Base-by-base conservation (phyloP, 345 rosid genomes). In the Linum trigynum region DNA sequence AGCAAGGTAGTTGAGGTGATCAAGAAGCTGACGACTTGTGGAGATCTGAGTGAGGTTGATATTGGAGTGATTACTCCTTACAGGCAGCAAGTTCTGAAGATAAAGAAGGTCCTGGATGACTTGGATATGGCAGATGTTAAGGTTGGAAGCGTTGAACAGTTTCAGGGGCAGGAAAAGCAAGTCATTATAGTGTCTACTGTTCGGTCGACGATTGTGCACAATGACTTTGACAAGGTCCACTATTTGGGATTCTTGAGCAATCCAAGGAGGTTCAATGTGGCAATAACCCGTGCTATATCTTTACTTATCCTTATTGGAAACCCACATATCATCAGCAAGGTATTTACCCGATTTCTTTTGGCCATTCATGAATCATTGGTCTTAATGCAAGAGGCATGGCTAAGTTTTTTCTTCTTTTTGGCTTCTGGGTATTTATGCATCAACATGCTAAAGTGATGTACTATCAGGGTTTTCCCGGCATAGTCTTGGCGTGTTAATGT, bases 61-160 rank as follows among this genome's bases (percentile, higher is more conserved):
- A 86, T 88, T 11, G 96, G 98, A 57, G 78, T 92, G 50, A 92
- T 92, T 71, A 75, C 98, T 39, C 98, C 98, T 42, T 92, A 90
- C 67, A 82, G 85, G 76, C 98, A 90, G 77, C 98, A 92, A 74
- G 97, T 90, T 9, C 77, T 73, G 71, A 92, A 90, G 74, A 69
- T 92, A 65, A 81, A 85, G 76, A 86, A 77, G 57, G 82, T 83
- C 51, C 82, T 92, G 2, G 95, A 88, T 50, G 82, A 75, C 58
- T 70, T 80, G 53, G 91, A 85, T 5, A 78, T 88, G 79, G 67
- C 77, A 7, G 81, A 79, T 69, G 75, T 92, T 57, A 90, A 88
- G 82, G 91, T 90, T 38, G 97, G 98, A 48, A 50, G 55, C 39
- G 32, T 42, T 61, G 39, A 53, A 39, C 45, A 65, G 59, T 61